These are phyloP conservation scores for Sporothrix globosa DNA, from an alignment of 2,329 filamentous ascomycete species.

Conservation along the genomic window DNA sequence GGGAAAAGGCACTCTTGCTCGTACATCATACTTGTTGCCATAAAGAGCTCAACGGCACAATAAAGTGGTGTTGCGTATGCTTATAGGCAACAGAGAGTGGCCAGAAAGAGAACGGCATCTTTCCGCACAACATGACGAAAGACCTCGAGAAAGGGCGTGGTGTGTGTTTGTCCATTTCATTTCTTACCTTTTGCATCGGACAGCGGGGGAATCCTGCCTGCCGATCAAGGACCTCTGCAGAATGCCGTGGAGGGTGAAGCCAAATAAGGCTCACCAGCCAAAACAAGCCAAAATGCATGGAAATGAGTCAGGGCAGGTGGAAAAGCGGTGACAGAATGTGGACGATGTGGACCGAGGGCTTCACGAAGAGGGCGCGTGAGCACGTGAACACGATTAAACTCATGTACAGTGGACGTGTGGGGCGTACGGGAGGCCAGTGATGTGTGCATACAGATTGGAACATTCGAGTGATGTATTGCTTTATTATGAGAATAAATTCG, in stretches of 20 bases:
- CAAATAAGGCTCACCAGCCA: neutral
- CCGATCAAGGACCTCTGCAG: neutral
- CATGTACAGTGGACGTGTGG: slow-evolving; percentile 6
- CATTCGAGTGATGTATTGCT: too few species aligned
- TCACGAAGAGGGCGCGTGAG: slow-evolving; percentile 29
- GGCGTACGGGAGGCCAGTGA: too few species aligned
- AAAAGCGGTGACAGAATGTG: neutral
- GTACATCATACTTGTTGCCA: too few species aligned
- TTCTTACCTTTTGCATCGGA: neutral
- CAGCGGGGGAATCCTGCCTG: neutral
- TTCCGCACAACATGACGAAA: too few species aligned
- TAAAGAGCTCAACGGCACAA: too few species aligned
- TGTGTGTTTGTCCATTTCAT: neutral
- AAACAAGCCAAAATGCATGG: neutral
- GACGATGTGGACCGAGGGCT: neutral
- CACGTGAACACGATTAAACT: slow-evolving; percentile 26
- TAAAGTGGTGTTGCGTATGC: neutral
- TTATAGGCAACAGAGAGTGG: neutral
- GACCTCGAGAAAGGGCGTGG: too few species aligned
- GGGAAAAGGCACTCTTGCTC: neutral
- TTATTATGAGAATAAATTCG: neutral
- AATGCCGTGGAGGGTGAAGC: neutral
- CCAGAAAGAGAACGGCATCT: neutral
- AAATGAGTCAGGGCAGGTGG: neutral
- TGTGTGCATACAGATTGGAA: too few species aligned